Evolutionary conservation across 2,329 filamentous ascomycete genomes (phyloP).

Genomic region (Rachicladosporium sp.): DNA sequence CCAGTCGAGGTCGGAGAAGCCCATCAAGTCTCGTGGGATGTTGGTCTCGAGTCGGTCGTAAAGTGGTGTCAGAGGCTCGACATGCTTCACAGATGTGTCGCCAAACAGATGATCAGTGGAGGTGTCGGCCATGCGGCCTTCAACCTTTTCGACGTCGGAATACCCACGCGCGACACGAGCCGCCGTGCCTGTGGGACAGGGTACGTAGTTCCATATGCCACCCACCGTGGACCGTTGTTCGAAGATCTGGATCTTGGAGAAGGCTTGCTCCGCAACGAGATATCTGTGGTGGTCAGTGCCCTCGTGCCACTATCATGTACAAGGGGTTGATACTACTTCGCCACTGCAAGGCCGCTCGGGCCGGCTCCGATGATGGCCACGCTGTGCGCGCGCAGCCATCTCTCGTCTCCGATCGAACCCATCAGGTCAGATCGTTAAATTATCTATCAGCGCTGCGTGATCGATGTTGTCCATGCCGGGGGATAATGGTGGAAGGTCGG

Average conservation of each 20-base stretch:
- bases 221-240: conserved; percentile 69
- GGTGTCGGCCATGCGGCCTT: too few relatives aligned
- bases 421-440: conserved; percentile 8
- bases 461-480: too few relatives aligned
- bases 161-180: conserved; percentile 16
- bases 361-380: conserved; percentile 77
- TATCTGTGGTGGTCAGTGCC: conserved; percentile 37
- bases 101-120: conserved; percentile 26
- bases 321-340: conserved; percentile 41
- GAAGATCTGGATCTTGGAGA: conserved; percentile 61
- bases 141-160: too few relatives aligned
- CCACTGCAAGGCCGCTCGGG: conserved; percentile 63
- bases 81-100: not conserved
- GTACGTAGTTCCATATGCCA: conserved; percentile 76
- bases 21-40: conserved; percentile 71
- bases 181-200: conserved; percentile 41
- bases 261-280: conserved; percentile 57
- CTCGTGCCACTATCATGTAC: not conserved
- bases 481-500: too few relatives aligned
- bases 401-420: conserved; percentile 24
- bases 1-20: conserved; percentile 52
- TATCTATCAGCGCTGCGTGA: too few relatives aligned
- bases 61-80: conserved; percentile 54
- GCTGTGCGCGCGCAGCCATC: conserved; percentile 36
- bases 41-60: conserved; percentile 79